Evolutionary conservation across 163 green algal species (phyloP), one percentile per base, ranked within the genome.

Genomic region (Chlamydomonas reinhardtii): DNA sequence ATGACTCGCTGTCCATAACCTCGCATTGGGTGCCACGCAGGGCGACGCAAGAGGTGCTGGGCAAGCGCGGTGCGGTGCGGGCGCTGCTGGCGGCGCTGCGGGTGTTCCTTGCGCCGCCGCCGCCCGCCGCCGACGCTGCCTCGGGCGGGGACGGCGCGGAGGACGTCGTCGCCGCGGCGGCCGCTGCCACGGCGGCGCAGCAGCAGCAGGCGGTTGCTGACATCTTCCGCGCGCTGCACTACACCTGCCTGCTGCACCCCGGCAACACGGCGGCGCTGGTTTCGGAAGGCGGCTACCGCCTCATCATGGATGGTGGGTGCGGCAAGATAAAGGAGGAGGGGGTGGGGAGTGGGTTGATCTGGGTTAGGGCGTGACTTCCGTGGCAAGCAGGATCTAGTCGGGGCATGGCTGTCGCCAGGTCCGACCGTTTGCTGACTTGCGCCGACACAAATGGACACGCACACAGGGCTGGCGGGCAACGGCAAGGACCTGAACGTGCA

Each of bases 241-340:
- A 87, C 74, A 70, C 80, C 16, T 91, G 87, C 76, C 61, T 91
- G 29, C 85, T 91, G 29, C 87, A 91, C 82, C 43, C 80, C 14
- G 34, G 32, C 35, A 91, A 87, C 66, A 81, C 71, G 14, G 52
- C 66, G 2, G n/a, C 34, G n/a, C 37, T 91, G 52, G 29, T 84
- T 31, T 48, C 69, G 17, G 68, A 73, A 3, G 61, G 84, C 22
- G 87, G 87, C 56, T 83, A 83, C 32, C 20, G 2, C 2, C 70
- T 73, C 2, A 39, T 86, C 34, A 31, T 73, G 15, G 34, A 86
- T 16, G 80, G 80, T 86, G 43, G 22, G 61, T 22, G 34, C 68
- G n/a, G n/a, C n/a, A n/a, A n/a, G n/a, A n/a, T n/a, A n/a, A n/a
- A 20, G 65, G 24, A 20, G 25, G 62, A 17, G 2, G 24, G 62